These are phyloP conservation scores for Paecilomyces sp. DNA, from an alignment of 2,329 filamentous ascomycete genomes.

Conservation along the genomic window DNA sequence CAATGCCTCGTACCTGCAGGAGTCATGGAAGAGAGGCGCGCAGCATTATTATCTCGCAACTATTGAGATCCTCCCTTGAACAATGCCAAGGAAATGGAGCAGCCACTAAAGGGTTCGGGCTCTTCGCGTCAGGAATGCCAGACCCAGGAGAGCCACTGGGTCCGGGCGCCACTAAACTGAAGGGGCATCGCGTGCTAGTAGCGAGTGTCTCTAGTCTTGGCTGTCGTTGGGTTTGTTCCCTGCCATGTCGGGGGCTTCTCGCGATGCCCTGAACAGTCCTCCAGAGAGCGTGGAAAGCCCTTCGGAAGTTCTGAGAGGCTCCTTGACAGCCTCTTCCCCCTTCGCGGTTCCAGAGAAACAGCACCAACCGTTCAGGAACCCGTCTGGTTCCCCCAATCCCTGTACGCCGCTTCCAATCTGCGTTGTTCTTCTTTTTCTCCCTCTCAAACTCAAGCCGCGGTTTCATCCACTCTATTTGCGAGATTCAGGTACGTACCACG, in stretches of 20 bases:
- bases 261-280: not conserved
- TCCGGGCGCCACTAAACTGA: not conserved
- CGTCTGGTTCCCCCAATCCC: not conserved
- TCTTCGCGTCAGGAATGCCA: not conserved
- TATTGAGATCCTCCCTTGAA: not conserved
- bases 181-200: not conserved
- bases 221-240: not conserved
- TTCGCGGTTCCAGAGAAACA: not conserved
- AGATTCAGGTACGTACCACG: not conserved
- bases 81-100: not conserved
- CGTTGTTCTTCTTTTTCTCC: constrained; percentile 1
- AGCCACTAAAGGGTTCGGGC: not conserved
- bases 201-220: not conserved
- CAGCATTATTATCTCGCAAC: not conserved
- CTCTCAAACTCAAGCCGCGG: not conserved
- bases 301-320: not conserved
- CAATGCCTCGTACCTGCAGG: not conserved
- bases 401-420: not conserved
- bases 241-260: not conserved
- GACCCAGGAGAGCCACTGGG: not conserved
- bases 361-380: constrained; percentile 13
- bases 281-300: not conserved
- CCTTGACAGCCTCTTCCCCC: not conserved
- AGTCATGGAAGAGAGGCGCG: not conserved
- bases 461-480: not conserved